phyloP scores from a whole-genome alignment of 1,284 basidiomycete genomes.

The Amylostereum chailletii region DNA sequence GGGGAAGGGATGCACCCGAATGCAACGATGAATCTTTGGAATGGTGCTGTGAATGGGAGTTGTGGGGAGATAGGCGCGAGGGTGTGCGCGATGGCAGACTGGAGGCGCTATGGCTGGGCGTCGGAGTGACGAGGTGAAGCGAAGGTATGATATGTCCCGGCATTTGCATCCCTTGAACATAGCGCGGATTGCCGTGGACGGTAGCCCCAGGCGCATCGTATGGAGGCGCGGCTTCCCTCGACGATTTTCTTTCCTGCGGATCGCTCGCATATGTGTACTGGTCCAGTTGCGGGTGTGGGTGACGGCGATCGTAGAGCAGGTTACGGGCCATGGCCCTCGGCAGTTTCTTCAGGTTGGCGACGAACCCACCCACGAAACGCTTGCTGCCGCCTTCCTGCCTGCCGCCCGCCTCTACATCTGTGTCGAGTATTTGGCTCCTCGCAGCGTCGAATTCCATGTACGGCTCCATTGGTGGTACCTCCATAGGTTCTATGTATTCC shows the following conservation, averaged over 20 bases:
- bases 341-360: conserved; percentile 17
- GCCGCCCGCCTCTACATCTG: not conserved
- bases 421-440: not conserved
- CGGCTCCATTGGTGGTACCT: not conserved
- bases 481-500: not conserved
- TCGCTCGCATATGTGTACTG: not conserved
- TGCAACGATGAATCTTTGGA: conserved; percentile 11
- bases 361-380: conserved; percentile 25
- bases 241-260: not conserved
- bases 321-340: conserved; percentile 18
- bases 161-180: conserved; percentile 15
- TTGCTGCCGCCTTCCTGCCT: conserved; percentile 1
- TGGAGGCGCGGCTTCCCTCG: conserved; percentile 13
- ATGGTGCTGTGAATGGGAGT: conserved; percentile 6
- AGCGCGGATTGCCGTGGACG: conserved; percentile 15
- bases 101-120: conserved; percentile 5
- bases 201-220: conserved; percentile 17
- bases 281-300: not conserved
- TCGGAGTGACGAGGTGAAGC: conserved; percentile 3
- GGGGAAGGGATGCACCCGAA: conserved; percentile 8
- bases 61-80: not conserved
- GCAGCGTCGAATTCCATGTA: not conserved
- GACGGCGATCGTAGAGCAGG: conserved; percentile 11
- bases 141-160: conserved; percentile 8
- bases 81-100: not conserved